Evolutionary conservation across 805 yeast genomes (phyloP).

Genomic region (Candida pseudoglaebosa): DNA sequence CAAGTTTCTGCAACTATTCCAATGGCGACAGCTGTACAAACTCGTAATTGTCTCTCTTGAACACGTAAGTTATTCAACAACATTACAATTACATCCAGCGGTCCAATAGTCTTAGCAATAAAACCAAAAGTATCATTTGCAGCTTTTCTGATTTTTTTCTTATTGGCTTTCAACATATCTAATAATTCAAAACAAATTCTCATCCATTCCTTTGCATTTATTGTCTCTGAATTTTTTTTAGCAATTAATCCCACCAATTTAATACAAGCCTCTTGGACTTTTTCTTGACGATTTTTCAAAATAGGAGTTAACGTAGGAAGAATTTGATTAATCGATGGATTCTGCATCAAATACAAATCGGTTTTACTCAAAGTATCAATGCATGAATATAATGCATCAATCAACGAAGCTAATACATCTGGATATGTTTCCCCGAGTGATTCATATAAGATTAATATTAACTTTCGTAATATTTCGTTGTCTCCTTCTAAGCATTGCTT

Average conservation of each 20-base stretch:
- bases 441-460: constrained; percentile 79
- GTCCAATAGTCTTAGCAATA: constrained; percentile 91
- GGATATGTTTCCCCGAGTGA: constrained; percentile 94
- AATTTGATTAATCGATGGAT: constrained; percentile 78
- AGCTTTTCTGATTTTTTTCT: constrained; percentile 70
- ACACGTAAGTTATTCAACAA: constrained; percentile 79
- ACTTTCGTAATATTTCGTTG: constrained; percentile 58
- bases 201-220: constrained; percentile 96
- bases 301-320: constrained; percentile 90
- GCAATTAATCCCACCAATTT: constrained; percentile 81
- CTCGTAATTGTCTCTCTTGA: constrained; percentile 94
- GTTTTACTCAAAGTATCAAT: constrained; percentile 57
- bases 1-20: constrained; percentile 95
- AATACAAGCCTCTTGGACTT: constrained; percentile 82
- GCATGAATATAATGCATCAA: constrained; percentile 66
- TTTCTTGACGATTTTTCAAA: constrained; percentile 81
- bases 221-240: constrained; percentile 69
- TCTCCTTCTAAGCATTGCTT: constrained; percentile 54
- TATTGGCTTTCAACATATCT: constrained; percentile 81
- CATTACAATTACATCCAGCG: constrained; percentile 87
- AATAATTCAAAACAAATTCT: constrained; percentile 85
- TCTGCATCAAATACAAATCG: constrained; percentile 45
- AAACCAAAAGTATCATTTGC: constrained; percentile 90
- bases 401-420: constrained; percentile 82
- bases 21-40: constrained; percentile 96